Percentiles rank a stretch among this genome's conserved stretches.
Evolutionary conservation across 2,329 filamentous ascomycete species (phyloP).

Genomic region (Colletotrichum endophyticum): DNA sequence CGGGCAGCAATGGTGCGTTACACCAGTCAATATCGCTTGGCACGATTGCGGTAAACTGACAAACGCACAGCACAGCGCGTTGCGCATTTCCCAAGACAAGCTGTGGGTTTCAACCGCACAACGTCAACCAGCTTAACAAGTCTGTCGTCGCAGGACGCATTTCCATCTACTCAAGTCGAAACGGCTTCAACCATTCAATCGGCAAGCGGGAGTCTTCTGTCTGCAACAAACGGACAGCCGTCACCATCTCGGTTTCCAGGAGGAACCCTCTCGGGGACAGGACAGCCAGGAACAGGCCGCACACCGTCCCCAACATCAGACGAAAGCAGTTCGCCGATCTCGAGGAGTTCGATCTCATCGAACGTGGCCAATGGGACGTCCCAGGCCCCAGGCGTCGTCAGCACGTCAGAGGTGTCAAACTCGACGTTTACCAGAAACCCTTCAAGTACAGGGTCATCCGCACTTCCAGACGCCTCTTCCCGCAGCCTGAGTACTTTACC

Average conservation of each 20-base stretch:
- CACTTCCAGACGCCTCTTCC: neutral
- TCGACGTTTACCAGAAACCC: neutral
- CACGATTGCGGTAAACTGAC: neutral
- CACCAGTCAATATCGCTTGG: neutral
- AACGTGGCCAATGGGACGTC: neutral
- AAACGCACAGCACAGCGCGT: neutral
- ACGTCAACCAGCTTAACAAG: neutral
- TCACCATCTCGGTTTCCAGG: neutral
- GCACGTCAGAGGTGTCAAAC: neutral
- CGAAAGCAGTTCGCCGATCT: slow-evolving; percentile 4
- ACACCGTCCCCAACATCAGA: neutral
- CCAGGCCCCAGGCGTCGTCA: neutral
- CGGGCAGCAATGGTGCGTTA: neutral
- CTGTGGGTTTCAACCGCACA: neutral
- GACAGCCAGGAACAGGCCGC: neutral
- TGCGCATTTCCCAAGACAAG: neutral
- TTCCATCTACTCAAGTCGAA: neutral
- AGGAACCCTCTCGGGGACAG: neutral
- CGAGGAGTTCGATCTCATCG: neutral
- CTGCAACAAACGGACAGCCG: neutral
- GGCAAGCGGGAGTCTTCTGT: neutral
- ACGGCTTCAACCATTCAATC: neutral
- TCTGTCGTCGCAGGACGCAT: neutral
- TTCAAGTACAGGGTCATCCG: neutral
- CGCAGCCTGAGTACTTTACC: neutral